Conservation (phyloP, 179 eudicot genomes). For the Carnegiea gigantea region DNA sequence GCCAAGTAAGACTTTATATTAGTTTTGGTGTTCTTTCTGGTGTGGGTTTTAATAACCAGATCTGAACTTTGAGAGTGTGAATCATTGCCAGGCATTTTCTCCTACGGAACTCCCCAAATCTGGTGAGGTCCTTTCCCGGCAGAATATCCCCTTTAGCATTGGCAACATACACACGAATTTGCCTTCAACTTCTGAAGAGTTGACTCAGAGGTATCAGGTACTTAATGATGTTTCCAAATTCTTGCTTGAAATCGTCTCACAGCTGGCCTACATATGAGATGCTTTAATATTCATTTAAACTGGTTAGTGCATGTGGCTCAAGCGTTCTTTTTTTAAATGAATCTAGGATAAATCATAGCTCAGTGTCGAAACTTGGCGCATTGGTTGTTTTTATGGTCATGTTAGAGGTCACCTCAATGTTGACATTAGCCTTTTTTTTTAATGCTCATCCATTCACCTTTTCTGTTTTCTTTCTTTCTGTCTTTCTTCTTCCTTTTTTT, state of each 20-base stretch:
- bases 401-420: background rate
- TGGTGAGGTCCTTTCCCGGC: constrained; percentile 73
- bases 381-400: background rate
- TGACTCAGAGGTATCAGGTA: constrained; percentile 90
- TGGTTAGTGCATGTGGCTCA: background rate
- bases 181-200: constrained; percentile 67
- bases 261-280: background rate
- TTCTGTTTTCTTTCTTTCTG: background rate
- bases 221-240: background rate
- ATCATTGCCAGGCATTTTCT: constrained; percentile 65
- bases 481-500: no score
- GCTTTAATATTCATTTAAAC: background rate
- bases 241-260: background rate
- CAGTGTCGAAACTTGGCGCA: background rate
- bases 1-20: constrained; percentile 57
- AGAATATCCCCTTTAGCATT: constrained; percentile 67
- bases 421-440: background rate
- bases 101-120: constrained; percentile 81
- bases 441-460: background rate
- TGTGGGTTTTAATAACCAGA: background rate
- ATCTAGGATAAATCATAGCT: background rate
- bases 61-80: constrained; percentile 10
- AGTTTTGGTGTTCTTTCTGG: background rate
- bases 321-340: background rate
- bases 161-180: constrained; percentile 44